These are phyloP conservation scores for Alnus rubra DNA, from an alignment of 306 rosid species.

Conservation along the genomic window DNA sequence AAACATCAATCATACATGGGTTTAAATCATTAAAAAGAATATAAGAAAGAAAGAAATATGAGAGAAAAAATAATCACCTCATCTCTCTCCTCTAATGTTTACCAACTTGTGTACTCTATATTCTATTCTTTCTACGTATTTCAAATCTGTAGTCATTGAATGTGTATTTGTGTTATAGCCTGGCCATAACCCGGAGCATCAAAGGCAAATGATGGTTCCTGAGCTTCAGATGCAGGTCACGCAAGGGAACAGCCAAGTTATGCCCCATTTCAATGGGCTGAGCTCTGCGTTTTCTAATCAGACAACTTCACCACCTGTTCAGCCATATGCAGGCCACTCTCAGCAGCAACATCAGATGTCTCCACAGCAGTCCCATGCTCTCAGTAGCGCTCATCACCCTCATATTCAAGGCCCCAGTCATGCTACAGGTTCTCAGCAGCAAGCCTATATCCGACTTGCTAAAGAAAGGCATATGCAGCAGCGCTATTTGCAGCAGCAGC, in stretches of 20 bases:
- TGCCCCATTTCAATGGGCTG: slow-evolving; percentile 73
- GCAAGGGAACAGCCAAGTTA: slow-evolving; percentile 74
- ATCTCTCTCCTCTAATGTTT: no score
- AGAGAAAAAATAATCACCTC: no score
- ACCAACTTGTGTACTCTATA: background rate
- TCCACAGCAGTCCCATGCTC: slow-evolving; percentile 73
- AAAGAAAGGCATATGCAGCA: slow-evolving; percentile 80
- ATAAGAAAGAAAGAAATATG: no score
- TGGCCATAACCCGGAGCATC: slow-evolving; percentile 84
- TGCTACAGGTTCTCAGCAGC: slow-evolving; percentile 62
- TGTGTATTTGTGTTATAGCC: slow-evolving; percentile 48
- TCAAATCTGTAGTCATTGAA: background rate
- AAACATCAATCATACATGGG: background rate
- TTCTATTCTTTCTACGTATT: background rate
- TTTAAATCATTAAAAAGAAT: no score
- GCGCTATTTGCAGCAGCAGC: slow-evolving; percentile 60
- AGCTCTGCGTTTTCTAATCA: slow-evolving; percentile 78
- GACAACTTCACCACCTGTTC: slow-evolving; percentile 68
- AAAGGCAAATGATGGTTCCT: slow-evolving; percentile 79
- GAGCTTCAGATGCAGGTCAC: slow-evolving; percentile 78
- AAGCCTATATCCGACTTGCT: slow-evolving; percentile 61
- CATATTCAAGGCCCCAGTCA: slow-evolving; percentile 82
- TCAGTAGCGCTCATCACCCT: slow-evolving; percentile 64
- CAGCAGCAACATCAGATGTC: slow-evolving; percentile 79
- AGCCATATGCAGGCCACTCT: slow-evolving; percentile 69